phyloP scores from a whole-genome alignment of 2,329 filamentous ascomycete species.

The Tothia fuscella region DNA sequence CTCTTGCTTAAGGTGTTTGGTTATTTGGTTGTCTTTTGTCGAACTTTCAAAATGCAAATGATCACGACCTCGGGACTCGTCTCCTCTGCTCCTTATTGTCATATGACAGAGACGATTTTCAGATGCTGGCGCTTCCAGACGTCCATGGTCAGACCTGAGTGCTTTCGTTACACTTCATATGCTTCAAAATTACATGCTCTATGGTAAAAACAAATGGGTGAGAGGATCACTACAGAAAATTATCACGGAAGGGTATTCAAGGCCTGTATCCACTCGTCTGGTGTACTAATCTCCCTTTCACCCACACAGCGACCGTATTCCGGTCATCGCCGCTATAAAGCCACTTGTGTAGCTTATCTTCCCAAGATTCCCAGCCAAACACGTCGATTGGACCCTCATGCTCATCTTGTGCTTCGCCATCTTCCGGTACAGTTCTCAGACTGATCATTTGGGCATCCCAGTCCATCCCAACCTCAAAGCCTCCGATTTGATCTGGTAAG shows the following conservation, averaged over 20 bases:
- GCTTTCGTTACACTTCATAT: no score
- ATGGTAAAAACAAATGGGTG: no score
- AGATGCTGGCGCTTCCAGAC: no score
- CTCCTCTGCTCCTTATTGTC: no score
- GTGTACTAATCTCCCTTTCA: slow-evolving; percentile 73
- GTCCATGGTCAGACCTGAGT: no score
- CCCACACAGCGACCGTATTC: slow-evolving; percentile 83
- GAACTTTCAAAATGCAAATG: no score
- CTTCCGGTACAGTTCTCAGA: slow-evolving; percentile 35
- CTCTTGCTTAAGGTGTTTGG: no score
- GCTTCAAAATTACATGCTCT: no score
- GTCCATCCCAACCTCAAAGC: slow-evolving; percentile 74
- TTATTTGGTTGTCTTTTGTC: no score
- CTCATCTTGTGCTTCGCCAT: slow-evolving; percentile 15
- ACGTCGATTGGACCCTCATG: slow-evolving; percentile 61
- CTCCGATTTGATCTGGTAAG: slow-evolving; percentile 58
- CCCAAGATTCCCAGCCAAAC: slow-evolving; percentile 86
- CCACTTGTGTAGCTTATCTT: slow-evolving; percentile 84
- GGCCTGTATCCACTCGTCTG: slow-evolving; percentile 20
- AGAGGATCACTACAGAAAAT: no score
- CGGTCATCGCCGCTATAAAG: slow-evolving; percentile 86
- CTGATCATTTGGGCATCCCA: slow-evolving; percentile 83
- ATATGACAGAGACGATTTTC: no score
- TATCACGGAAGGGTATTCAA: not conserved
- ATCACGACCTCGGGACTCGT: no score